A percentile compares a stretch with the other conserved stretches of the same genome.
These are phyloP conservation scores for Dactylellina haptotyla DNA, from an alignment of 2,329 filamentous ascomycete genomes.

Conservation along the genomic window DNA sequence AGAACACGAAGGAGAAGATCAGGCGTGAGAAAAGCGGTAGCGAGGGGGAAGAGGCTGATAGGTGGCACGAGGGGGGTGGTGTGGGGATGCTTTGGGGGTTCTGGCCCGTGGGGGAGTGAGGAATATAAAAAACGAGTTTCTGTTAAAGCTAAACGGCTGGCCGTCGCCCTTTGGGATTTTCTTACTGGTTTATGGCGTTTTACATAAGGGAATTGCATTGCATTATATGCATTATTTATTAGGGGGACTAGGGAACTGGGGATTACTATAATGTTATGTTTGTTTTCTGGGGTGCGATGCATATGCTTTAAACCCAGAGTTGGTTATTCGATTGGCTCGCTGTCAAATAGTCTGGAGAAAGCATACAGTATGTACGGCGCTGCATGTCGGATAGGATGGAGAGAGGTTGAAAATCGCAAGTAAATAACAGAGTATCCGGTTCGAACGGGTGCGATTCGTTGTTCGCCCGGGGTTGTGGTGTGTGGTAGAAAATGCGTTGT, in stretches of 20 bases:
- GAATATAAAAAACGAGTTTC: neutral
- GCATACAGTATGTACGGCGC: neutral
- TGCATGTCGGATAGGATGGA: neutral
- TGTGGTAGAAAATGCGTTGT: slow-evolving; percentile 50
- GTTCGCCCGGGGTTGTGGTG: neutral
- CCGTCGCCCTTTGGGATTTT: too few relatives aligned
- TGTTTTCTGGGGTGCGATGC: slow-evolving; percentile 5
- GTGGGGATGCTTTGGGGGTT: slow-evolving; percentile 16
- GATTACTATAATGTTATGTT: neutral
- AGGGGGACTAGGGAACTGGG: neutral
- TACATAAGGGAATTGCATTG: slow-evolving; percentile 8
- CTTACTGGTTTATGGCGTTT: neutral
- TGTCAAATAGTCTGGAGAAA: neutral
- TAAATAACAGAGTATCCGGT: slow-evolving; percentile 6
- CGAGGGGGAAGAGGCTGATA: neutral
- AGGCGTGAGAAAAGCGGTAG: neutral
- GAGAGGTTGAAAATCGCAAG: neutral
- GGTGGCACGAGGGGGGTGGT: neutral
- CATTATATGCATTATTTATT: too few relatives aligned
- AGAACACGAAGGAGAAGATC: neutral
- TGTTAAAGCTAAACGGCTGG: too few relatives aligned
- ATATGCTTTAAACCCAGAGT: slow-evolving; percentile 1
- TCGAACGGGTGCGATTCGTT: slow-evolving; percentile 1
- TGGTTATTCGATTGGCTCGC: neutral
- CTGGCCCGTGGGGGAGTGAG: neutral